Conservation (phyloP, 805 yeast species). For the Yarrowia porcina region DNA sequence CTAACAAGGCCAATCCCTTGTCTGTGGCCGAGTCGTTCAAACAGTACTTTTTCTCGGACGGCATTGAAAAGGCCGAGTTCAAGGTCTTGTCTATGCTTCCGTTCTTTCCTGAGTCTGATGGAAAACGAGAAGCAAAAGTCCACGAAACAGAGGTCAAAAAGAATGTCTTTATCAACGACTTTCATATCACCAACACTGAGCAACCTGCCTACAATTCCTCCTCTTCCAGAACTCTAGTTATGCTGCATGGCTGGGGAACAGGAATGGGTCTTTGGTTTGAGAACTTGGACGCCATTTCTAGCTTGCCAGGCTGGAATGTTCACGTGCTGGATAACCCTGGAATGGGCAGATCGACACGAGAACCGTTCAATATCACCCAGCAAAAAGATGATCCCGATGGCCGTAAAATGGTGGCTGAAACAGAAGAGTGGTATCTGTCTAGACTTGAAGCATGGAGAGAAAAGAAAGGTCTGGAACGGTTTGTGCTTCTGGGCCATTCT, state of each 20-base stretch:
- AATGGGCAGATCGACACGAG: constrained; percentile 66
- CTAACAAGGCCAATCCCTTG: constrained; percentile 21
- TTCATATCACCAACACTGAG: neutral
- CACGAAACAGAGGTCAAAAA: constrained; percentile 1
- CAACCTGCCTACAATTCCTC: neutral
- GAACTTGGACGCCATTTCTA: constrained; percentile 50
- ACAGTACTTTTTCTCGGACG: constrained; percentile 38
- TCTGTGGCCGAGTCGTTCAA: constrained; percentile 34
- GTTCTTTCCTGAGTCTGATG: constrained; percentile 30
- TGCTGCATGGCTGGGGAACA: constrained; percentile 80
- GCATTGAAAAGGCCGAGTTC: constrained; percentile 36
- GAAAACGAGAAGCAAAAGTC: neutral
- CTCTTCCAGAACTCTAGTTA: constrained; percentile 43
- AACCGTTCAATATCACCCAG: constrained; percentile 33
- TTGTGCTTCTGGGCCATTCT: constrained; percentile 72
- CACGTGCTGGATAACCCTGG: constrained; percentile 73
- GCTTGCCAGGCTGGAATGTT: constrained; percentile 53
- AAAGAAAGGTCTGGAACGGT: constrained; percentile 46
- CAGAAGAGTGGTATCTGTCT: constrained; percentile 44
- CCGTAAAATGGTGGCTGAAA: constrained; percentile 28
- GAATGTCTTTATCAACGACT: constrained; percentile 1
- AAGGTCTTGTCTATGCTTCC: constrained; percentile 52
- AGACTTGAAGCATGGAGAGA: constrained; percentile 66
- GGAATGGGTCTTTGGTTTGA: constrained; percentile 67
- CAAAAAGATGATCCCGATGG: constrained; percentile 21